Percentiles rank a stretch among this genome's conserved stretches.
Conservation (phyloP, 257 asterid genomes). For the Solanum raphanifolium region DNA sequence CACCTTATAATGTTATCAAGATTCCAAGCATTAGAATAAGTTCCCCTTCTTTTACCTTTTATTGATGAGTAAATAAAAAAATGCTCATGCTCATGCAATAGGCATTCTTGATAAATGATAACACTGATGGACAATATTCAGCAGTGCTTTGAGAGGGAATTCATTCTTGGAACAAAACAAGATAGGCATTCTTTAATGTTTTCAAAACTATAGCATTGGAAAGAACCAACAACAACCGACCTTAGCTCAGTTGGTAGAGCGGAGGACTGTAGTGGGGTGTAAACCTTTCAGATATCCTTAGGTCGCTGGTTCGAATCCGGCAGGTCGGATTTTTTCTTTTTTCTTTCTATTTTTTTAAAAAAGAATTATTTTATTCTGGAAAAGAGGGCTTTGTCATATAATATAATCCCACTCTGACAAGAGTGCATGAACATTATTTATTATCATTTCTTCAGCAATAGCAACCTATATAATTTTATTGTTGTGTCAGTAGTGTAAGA, state of each 20-base stretch:
- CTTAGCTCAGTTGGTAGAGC: slow-evolving; percentile 8
- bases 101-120: background rate
- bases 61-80: background rate
- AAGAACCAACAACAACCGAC: background rate
- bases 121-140: background rate
- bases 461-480: background rate
- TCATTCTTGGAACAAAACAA: background rate
- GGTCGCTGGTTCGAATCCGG: slow-evolving; percentile 48
- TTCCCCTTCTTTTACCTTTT: background rate
- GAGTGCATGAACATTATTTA: background rate
- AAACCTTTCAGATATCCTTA: slow-evolving; percentile 3
- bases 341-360: background rate
- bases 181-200: background rate
- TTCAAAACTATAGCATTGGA: background rate
- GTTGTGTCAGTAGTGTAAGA: background rate
- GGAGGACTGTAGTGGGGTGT: slow-evolving; percentile 2
- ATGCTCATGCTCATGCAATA: background rate
- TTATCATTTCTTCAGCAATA: background rate
- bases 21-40: background rate
- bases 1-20: background rate
- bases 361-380: background rate
- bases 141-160: background rate
- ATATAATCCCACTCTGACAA: background rate
- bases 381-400: background rate
- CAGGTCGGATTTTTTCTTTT: slow-evolving; percentile 19